Percentiles rank a stretch among this genome's conserved stretches.
Evolutionary conservation across 495 filamentous ascomycete species (phyloP).

Genomic region (Astrothelium subdiscretum): DNA sequence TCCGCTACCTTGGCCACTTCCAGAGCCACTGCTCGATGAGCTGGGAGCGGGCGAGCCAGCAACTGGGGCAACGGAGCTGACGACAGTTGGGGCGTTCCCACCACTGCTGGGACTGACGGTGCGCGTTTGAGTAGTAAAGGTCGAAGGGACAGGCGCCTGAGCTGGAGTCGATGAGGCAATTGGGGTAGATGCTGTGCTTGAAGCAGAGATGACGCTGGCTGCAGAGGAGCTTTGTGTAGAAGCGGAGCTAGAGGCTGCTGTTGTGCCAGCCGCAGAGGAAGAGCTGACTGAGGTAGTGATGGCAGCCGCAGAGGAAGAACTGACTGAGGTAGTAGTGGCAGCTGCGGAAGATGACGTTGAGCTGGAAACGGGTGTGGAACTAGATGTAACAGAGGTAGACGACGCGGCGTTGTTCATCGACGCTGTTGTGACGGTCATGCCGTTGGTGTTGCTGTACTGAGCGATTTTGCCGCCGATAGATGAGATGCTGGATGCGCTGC

Average conservation of each 20-base stretch:
- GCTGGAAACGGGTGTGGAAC: neutral
- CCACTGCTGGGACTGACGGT: neutral
- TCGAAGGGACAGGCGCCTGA: neutral
- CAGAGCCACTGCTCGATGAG: neutral
- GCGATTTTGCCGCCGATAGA: slow-evolving; percentile 54
- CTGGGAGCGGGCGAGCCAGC: neutral
- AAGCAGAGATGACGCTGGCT: neutral
- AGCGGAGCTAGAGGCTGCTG: neutral
- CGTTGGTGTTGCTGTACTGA: neutral
- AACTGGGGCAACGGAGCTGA: neutral
- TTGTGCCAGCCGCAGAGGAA: neutral
- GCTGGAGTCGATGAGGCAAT: neutral
- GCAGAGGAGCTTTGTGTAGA: neutral
- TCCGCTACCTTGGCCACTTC: neutral
- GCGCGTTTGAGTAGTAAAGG: neutral
- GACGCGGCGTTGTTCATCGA: neutral
- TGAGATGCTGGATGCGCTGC: slow-evolving; percentile 68
- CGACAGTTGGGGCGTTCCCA: neutral
- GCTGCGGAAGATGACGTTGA: neutral
- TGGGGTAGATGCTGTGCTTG: neutral
- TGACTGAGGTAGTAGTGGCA: neutral
- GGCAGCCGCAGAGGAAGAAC: too few species aligned
- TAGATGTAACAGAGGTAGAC: neutral
- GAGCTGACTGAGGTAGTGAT: too few species aligned
- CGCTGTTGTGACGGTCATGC: neutral